Conservation (phyloP, 495 filamentous ascomycete species). For the Aspergillus sparsus region DNA sequence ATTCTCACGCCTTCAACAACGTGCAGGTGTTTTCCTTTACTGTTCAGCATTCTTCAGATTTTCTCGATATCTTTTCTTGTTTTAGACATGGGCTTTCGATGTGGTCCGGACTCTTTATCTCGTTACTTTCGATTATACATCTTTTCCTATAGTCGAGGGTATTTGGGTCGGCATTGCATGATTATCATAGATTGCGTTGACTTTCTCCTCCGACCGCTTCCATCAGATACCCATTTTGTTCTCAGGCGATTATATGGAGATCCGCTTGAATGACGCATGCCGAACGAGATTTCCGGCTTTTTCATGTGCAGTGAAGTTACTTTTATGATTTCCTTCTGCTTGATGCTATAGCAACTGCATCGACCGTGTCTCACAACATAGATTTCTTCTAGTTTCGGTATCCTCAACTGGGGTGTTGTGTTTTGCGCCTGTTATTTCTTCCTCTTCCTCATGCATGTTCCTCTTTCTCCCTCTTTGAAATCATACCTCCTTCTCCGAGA, state of each 20-base stretch:
- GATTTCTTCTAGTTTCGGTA: constrained; percentile 54
- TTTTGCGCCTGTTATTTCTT: constrained; percentile 22
- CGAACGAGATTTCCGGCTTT: constrained; percentile 43
- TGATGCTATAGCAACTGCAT: constrained; percentile 48
- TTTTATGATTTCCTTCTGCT: constrained; percentile 49
- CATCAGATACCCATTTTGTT: constrained; percentile 61
- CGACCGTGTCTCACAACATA: constrained; percentile 47
- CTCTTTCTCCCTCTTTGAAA: constrained; percentile 28
- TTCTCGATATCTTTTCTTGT: constrained; percentile 32
- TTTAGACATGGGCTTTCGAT: constrained; percentile 49
- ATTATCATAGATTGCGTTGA: constrained; percentile 82
- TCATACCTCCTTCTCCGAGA: constrained; percentile 40
- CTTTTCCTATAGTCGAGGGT: constrained; percentile 37
- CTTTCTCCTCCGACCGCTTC: constrained; percentile 55
- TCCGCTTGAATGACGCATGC: constrained; percentile 48
- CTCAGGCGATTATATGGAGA: constrained; percentile 44
- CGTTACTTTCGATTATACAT: constrained; percentile 40
- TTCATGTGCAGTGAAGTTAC: constrained; percentile 46
- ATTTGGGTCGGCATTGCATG: constrained; percentile 56
- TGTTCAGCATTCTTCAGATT: constrained; percentile 32
- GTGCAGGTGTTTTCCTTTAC: constrained; percentile 32
- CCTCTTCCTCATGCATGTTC: constrained; percentile 30
- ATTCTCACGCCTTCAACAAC: constrained; percentile 26
- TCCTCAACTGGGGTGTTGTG: constrained; percentile 48
- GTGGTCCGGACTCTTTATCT: constrained; percentile 42